Evolutionary conservation across 1,284 basidiomycete species (phyloP).

Genomic region (Lignosus rhinocerotis): DNA sequence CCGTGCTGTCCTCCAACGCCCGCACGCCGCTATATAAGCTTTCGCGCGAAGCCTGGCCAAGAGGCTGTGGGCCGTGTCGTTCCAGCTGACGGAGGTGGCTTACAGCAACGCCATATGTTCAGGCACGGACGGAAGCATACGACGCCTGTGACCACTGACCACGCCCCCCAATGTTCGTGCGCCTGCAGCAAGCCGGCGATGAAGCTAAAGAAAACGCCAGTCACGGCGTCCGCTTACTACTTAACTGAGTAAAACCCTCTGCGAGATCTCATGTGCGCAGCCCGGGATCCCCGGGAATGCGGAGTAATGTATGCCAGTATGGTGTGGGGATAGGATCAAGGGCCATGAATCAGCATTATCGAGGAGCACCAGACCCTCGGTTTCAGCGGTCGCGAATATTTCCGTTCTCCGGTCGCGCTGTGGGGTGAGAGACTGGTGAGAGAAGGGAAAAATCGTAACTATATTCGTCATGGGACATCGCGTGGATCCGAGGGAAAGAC

Average conservation of each 20-base stretch:
- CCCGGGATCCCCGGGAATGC: neutral
- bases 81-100: neutral
- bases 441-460: constrained; percentile 14
- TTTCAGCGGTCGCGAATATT: neutral
- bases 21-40: neutral
- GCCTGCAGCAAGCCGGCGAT: neutral
- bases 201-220: no score
- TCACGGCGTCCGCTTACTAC: no score
- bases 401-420: no score
- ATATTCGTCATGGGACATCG: constrained; percentile 27
- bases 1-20: neutral
- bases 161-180: neutral
- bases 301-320: no score
- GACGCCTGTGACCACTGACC: neutral
- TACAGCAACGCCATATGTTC: neutral
- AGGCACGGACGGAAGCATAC: neutral
- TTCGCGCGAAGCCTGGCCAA: neutral
- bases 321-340: neutral
- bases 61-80: neutral
- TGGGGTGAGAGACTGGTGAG: neutral
- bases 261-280: no score
- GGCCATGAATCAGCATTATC: neutral
- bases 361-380: neutral
- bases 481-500: constrained; percentile 10
- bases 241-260: no score